Conservation (phyloP, 176 grass and related monocot genomes). For the Aegilops umbellulata region DNA sequence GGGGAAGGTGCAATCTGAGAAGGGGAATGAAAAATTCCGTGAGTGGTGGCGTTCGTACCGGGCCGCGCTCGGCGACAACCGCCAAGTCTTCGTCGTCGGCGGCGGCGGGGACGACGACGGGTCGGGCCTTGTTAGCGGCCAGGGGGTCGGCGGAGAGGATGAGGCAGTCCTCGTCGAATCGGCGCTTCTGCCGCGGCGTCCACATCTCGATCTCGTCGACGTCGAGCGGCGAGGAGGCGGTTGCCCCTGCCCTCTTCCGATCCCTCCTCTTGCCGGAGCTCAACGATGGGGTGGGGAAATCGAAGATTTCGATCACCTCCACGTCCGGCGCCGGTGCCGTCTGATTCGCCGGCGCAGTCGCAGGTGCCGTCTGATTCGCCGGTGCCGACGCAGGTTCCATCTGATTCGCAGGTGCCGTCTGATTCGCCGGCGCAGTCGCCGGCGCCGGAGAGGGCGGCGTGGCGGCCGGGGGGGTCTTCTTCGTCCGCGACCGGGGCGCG, state of each 20-base stretch:
- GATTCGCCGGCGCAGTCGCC: not conserved
- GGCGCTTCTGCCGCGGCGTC: constrained; percentile 45
- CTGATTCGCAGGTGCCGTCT: not conserved
- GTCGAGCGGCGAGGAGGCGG: constrained; percentile 16
- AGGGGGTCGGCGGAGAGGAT: constrained; percentile 54
- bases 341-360: not conserved
- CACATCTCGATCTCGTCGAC: constrained; percentile 54
- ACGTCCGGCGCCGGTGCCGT: not conserved
- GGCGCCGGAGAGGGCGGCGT: not conserved
- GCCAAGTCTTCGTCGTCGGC: constrained; percentile 29
- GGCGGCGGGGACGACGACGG: not conserved
- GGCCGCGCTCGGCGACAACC: constrained; percentile 62
- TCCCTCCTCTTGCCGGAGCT: not conserved
- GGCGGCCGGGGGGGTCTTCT: not conserved
- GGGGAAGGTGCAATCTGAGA: not conserved
- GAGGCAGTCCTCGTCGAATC: constrained; percentile 63
- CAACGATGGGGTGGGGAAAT: not conserved
- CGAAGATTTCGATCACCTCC: constrained; percentile 42
- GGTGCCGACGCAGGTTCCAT: not conserved
- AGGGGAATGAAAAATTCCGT: not conserved
- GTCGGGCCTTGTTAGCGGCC: not conserved
- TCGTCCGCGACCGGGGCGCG: not conserved
- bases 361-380: not conserved
- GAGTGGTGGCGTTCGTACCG: constrained; percentile 28
- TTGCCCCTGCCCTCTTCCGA: constrained; percentile 13